Conservation (phyloP, 2,329 filamentous ascomycete species). For the Huntiella abstrusa region DNA sequence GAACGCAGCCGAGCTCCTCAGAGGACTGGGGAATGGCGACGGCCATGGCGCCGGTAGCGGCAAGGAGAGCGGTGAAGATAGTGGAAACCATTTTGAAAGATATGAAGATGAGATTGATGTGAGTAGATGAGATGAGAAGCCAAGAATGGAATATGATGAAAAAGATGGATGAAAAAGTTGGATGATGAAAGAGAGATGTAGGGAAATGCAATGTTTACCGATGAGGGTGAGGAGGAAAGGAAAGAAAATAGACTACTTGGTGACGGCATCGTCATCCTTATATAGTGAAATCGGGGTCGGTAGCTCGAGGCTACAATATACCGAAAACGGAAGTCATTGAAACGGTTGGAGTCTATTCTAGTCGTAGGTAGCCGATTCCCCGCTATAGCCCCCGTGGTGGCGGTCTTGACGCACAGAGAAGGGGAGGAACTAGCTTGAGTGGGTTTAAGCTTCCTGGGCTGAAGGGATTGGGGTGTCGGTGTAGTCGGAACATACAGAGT, state of each 20-base stretch:
- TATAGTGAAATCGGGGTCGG: background rate
- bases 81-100: slow-evolving; percentile 7
- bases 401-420: background rate
- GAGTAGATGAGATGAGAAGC: background rate
- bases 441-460: background rate
- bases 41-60: slow-evolving; percentile 6
- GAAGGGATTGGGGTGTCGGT: too few species aligned
- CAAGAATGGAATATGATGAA: background rate
- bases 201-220: slow-evolving; percentile 1
- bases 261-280: background rate
- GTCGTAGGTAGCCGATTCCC: background rate
- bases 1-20: slow-evolving; percentile 13
- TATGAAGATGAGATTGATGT: background rate
- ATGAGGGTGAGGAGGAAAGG: slow-evolving; percentile 8
- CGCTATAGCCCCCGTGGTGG: background rate
- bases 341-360: background rate
- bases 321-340: background rate
- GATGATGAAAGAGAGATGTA: slow-evolving; percentile 1
- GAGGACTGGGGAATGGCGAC: slow-evolving; percentile 1
- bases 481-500: too few species aligned
- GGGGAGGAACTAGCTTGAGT: background rate
- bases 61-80: slow-evolving; percentile 2
- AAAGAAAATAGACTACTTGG: background rate
- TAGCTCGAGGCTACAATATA: background rate
- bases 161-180: slow-evolving; percentile 3